phyloP scores from a whole-genome alignment of 2,329 filamentous ascomycete genomes.

The Colletotrichum caudatum region DNA sequence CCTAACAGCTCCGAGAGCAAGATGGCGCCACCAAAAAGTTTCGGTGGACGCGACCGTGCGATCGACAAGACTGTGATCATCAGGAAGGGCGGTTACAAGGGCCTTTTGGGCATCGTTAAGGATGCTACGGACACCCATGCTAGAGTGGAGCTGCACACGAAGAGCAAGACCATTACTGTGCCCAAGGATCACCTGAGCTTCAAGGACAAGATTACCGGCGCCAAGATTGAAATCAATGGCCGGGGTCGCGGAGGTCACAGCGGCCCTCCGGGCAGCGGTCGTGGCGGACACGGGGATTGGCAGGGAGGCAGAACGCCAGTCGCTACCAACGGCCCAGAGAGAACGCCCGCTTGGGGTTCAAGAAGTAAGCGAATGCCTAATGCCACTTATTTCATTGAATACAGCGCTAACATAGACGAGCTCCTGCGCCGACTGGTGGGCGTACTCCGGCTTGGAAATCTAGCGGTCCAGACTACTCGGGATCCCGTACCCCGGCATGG shows the following conservation, averaged over 20 bases:
- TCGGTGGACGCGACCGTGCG: constrained; percentile 79
- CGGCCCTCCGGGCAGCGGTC: constrained; percentile 54
- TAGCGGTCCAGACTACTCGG: constrained; percentile 59
- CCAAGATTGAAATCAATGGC: constrained; percentile 77
- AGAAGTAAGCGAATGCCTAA: constrained; percentile 65
- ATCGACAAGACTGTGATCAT: constrained; percentile 94
- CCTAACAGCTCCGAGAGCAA: constrained; percentile 65
- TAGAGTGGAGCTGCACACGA: constrained; percentile 92
- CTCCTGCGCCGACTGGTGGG: constrained; percentile 66
- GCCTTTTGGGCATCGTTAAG: constrained; percentile 93
- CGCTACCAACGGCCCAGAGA: constrained; percentile 68
- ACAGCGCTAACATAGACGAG: constrained; percentile 53
- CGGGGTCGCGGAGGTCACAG: constrained; percentile 62
- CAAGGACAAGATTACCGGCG: constrained; percentile 85
- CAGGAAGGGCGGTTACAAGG: constrained; percentile 89
- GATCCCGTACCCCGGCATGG: constrained; percentile 78
- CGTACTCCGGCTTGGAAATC: constrained; percentile 73
- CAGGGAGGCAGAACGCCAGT: constrained; percentile 77
- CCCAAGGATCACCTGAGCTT: constrained; percentile 84
- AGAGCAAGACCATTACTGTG: constrained; percentile 90
- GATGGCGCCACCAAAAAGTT: constrained; percentile 79
- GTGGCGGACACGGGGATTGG: constrained; percentile 65
- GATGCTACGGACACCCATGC: constrained; percentile 89
- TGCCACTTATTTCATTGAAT: constrained; percentile 44
- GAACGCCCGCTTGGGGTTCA: constrained; percentile 82